phyloP scores from a whole-genome alignment of 805 yeast species.

The Yamadazyma laniorum region DNA sequence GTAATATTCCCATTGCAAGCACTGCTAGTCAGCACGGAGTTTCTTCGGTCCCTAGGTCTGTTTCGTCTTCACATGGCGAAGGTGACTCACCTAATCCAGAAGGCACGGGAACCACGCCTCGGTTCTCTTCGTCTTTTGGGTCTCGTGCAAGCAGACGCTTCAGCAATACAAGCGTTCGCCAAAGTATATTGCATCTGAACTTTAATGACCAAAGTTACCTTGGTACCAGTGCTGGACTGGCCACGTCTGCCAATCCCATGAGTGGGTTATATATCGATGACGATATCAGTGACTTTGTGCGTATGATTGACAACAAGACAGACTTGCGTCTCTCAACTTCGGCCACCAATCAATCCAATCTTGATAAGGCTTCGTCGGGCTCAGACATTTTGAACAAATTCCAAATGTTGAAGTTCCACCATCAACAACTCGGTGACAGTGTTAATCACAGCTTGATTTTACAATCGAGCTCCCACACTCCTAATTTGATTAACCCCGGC shows the following conservation, averaged over 20 bases:
- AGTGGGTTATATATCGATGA: conserved; percentile 51
- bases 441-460: conserved; percentile 49
- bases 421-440: conserved; percentile 55
- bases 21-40: conserved; percentile 14
- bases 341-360: conserved; percentile 3
- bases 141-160: conserved; percentile 57
- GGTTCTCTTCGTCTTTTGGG: conserved; percentile 72
- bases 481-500: conserved; percentile 4
- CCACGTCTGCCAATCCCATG: conserved; percentile 32
- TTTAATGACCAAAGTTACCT: conserved; percentile 20
- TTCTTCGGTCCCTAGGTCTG: conserved; percentile 33
- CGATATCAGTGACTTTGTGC: conserved; percentile 68
- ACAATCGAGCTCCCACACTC: conserved; percentile 19
- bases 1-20: conserved; percentile 15
- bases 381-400: conserved; percentile 50
- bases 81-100: conserved; percentile 22
- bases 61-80: conserved; percentile 42
- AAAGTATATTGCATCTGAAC: conserved; percentile 23
- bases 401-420: conserved; percentile 51
- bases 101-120: conserved; percentile 42
- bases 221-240: conserved; percentile 39
- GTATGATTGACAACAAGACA: conserved; percentile 63
- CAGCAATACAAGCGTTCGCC: conserved; percentile 33
- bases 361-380: conserved; percentile 11
- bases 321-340: conserved; percentile 41